These are phyloP conservation scores for Podospora bellae-mahoneyi DNA, from an alignment of 495 filamentous ascomycete species.

Conservation along the genomic window DNA sequence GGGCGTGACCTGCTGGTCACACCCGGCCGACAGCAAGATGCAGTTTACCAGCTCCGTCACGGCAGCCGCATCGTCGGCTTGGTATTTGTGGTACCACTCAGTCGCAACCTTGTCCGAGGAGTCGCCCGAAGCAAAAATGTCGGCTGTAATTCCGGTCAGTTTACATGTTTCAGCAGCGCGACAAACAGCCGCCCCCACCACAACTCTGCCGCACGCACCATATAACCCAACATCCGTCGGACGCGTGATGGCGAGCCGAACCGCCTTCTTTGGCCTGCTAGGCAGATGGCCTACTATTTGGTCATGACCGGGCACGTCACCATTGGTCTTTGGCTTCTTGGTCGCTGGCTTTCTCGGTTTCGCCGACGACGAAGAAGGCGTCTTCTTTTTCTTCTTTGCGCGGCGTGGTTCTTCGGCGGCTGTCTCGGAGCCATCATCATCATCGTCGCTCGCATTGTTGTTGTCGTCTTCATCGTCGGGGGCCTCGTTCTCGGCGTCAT, in stretches of 20 bases:
- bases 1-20: slow-evolving; percentile 64
- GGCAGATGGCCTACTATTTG: slow-evolving; percentile 46
- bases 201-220: slow-evolving; percentile 48
- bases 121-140: slow-evolving; percentile 72
- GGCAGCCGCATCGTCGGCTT: slow-evolving; percentile 60
- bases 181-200: neutral
- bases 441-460: slow-evolving; percentile 46
- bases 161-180: slow-evolving; percentile 21
- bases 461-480: slow-evolving; percentile 52
- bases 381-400: slow-evolving; percentile 30
- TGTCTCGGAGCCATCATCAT: slow-evolving; percentile 39
- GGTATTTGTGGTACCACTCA: slow-evolving; percentile 74
- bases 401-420: slow-evolving; percentile 42
- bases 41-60: slow-evolving; percentile 86
- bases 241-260: slow-evolving; percentile 46
- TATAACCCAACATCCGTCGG: slow-evolving; percentile 67
- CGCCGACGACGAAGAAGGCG: slow-evolving; percentile 36
- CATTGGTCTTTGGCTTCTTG: slow-evolving; percentile 76
- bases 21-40: slow-evolving; percentile 77
- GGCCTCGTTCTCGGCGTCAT: slow-evolving; percentile 53
- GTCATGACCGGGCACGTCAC: slow-evolving; percentile 40
- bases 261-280: slow-evolving; percentile 59
- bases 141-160: slow-evolving; percentile 49
- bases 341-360: slow-evolving; percentile 55
- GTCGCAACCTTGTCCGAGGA: slow-evolving; percentile 71